Percentiles rank a stretch among this genome's conserved stretches.
Evolutionary conservation across 305 asterid genomes (phyloP).

Genomic region (Fraxinus velutina): DNA sequence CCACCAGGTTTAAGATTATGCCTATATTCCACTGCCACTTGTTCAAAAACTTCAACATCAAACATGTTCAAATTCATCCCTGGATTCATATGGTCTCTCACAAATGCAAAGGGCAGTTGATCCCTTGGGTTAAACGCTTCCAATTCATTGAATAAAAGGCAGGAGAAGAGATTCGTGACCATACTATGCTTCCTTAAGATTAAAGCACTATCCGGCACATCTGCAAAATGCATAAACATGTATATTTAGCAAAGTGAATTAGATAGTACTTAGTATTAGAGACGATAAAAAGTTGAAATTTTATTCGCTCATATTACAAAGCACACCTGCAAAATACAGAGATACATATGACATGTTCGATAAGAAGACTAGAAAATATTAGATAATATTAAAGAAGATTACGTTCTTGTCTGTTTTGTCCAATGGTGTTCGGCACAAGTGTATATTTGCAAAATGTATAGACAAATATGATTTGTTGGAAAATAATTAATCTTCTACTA

Average conservation of each 20-base stretch:
- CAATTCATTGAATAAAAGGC: conserved; percentile 77
- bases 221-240: conserved; percentile 34
- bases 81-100: conserved; percentile 74
- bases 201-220: conserved; percentile 84
- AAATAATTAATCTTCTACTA: neutral
- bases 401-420: neutral
- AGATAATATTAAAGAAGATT: too few relatives aligned
- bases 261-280: neutral
- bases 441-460: neutral
- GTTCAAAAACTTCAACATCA: conserved; percentile 78
- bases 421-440: neutral
- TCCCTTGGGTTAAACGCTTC: conserved; percentile 91
- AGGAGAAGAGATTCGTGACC: conserved; percentile 55
- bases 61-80: conserved; percentile 66
- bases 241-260: neutral
- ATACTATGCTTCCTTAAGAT: conserved; percentile 61
- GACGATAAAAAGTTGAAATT: neutral
- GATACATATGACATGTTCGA: neutral
- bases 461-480: neutral
- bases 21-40: conserved; percentile 68
- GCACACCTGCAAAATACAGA: neutral
- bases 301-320: neutral
- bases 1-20: conserved; percentile 53
- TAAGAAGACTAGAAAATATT: neutral
- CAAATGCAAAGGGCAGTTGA: conserved; percentile 75